These are phyloP conservation scores for Vachellia pachyceras DNA, from an alignment of 306 rosid genomes.

Conservation along the genomic window DNA sequence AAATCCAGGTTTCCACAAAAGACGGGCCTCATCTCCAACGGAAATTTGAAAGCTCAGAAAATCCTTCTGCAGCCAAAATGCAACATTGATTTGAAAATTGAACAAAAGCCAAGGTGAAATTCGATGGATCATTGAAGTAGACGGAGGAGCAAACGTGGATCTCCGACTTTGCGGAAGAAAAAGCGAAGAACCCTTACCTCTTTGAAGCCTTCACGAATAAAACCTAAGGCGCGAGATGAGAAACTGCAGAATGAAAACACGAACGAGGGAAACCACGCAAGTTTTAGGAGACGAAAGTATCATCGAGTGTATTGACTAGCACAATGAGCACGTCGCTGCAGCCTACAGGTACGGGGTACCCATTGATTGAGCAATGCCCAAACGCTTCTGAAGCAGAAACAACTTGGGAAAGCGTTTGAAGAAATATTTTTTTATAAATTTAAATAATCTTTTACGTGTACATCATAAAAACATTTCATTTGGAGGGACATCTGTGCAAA, in stretches of 20 bases:
- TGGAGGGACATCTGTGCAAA: neutral
- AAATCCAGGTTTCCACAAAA: constrained; percentile 84
- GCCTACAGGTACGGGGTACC: neutral
- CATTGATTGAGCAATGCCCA: neutral
- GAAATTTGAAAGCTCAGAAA: constrained; percentile 29
- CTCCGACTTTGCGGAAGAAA: constrained; percentile 1
- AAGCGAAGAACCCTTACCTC: constrained; percentile 46
- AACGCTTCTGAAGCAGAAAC: too few relatives aligned
- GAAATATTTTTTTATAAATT: too few relatives aligned
- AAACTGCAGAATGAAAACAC: neutral
- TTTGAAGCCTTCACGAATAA: constrained; percentile 18
- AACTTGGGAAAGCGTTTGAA: too few relatives aligned
- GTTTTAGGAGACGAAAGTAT: neutral
- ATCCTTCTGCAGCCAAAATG: constrained; percentile 40
- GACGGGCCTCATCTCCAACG: constrained; percentile 66
- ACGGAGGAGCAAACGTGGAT: constrained; percentile 31
- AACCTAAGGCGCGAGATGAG: constrained; percentile 42
- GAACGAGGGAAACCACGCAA: neutral
- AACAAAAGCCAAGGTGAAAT: neutral
- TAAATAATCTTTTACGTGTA: too few relatives aligned
- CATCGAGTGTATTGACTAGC: neutral
- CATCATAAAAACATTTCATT: too few relatives aligned
- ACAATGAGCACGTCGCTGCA: neutral
- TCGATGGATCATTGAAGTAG: neutral
- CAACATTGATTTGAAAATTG: constrained; percentile 8